These are phyloP conservation scores for Globisporangium cylindrosporum DNA, from an alignment of 352 stramenopile species.

Conservation along the genomic window DNA sequence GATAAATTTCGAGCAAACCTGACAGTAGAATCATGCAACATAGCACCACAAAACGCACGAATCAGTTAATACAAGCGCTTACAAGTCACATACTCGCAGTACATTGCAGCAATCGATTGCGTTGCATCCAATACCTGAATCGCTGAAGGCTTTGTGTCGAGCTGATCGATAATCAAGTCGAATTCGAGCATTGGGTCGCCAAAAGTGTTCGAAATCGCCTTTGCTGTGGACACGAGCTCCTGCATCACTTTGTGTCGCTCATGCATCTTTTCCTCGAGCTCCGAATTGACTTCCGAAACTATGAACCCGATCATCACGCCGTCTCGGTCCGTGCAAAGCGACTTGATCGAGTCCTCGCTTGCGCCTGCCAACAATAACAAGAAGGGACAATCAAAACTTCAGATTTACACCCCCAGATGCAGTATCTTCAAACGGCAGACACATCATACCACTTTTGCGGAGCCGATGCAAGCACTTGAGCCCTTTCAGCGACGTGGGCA, in stretches of 20 bases:
- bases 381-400: neutral
- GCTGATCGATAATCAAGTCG: constrained; percentile 79
- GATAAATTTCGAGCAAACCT: constrained; percentile 86
- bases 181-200: constrained; percentile 86
- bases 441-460: constrained; percentile 61
- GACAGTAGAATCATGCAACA: constrained; percentile 10
- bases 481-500: constrained; percentile 54
- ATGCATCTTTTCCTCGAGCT: constrained; percentile 77
- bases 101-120: neutral
- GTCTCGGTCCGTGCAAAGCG: constrained; percentile 78
- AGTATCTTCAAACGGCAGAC: neutral
- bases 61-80: neutral
- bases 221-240: constrained; percentile 68
- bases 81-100: constrained; percentile 2
- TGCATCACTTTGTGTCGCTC: constrained; percentile 79
- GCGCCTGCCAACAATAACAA: constrained; percentile 39
- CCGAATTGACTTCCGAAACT: constrained; percentile 82
- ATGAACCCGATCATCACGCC: constrained; percentile 87
- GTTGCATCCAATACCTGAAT: constrained; percentile 52
- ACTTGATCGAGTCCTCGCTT: constrained; percentile 80
- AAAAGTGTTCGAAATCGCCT: constrained; percentile 75
- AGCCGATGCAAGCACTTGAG: constrained; percentile 82
- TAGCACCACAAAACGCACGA: constrained; percentile 4
- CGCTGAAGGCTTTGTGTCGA: constrained; percentile 81
- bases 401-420: no score